Base-by-base conservation (phyloP, 345 rosid species). In the Arabidopsis arenosa region DNA sequence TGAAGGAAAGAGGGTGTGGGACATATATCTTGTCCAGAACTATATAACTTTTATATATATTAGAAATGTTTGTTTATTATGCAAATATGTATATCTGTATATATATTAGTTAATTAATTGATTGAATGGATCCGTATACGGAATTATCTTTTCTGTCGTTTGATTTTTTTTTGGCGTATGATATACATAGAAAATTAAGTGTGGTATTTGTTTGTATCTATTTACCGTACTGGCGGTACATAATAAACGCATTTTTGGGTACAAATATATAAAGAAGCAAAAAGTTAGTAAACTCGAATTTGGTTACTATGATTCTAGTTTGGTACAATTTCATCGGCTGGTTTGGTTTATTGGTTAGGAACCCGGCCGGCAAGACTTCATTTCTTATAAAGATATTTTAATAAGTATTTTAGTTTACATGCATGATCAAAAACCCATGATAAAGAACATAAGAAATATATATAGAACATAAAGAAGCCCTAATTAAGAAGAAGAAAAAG, bases 331-430 rank as follows among this genome's bases (percentile, higher is more conserved):
- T 21, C 23, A 21, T 21, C 23, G 1, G 23, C 23, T 0, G 23
- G 23, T 21, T 54, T n/a, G 35, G 64, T 13, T 54, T 11, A 41
- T 23, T 62, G 43, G 40, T 56, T 44, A 35, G 48, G 28, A 59
- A 70, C 15, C 44, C 47, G 45, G 23, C 23, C 23, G 23, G 23
- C 23, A 21, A 21, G n/a, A 48, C 26, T 36, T 74, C 60, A 33
- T 37, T 57, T 47, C 14, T 14, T 40, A 75, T 17, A 18, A 48
- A 56, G 14, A 47, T 43, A n/a, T n/a, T 43, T 21, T 21, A 0
- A 21, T n/a, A 56, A 18, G 62, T 60, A 59, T 17, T 67, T 68
- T 68, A 44, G 80, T 61, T 62, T 76, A 76, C 64, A 69, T 69
- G 26, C 23, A 75, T 59, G 26, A 23, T 23, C 26, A n/a, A 61